Evolutionary conservation across 805 yeast genomes (phyloP).

Genomic region (Maudiozyma serrabonitensis): DNA sequence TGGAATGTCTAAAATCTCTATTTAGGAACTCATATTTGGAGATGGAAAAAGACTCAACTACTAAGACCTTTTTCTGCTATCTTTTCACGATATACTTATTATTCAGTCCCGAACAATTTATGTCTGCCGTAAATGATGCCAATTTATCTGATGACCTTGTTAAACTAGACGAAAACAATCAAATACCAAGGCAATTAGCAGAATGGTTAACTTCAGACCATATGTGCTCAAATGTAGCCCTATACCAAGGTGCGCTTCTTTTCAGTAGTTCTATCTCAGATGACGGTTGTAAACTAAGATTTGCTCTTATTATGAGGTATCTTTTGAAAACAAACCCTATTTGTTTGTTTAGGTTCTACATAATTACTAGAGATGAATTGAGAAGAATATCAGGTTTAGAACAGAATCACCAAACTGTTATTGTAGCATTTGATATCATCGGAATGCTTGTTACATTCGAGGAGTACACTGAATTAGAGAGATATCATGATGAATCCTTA

Average conservation of each 20-base stretch:
- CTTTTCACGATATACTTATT: constrained; percentile 29
- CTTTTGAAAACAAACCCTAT: constrained; percentile 27
- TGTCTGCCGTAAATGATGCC: constrained; percentile 24
- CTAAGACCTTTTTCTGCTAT: constrained; percentile 13
- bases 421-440: constrained; percentile 24
- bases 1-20: constrained; percentile 34
- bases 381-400: constrained; percentile 21
- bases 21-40: constrained; percentile 36
- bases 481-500: constrained; percentile 10
- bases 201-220: constrained; percentile 23
- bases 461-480: constrained; percentile 17
- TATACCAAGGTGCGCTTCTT: constrained; percentile 29
- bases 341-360: constrained; percentile 25
- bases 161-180: constrained; percentile 24
- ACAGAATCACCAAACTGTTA: constrained; percentile 19
- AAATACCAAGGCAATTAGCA: constrained; percentile 30
- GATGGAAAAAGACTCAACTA: constrained; percentile 10
- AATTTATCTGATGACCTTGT: constrained; percentile 27
- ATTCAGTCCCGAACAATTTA: constrained; percentile 30
- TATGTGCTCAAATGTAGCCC: constrained; percentile 25
- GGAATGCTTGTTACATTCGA: constrained; percentile 18
- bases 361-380: constrained; percentile 19
- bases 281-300: constrained; percentile 30
- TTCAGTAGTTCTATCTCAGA: constrained; percentile 29
- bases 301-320: constrained; percentile 25